A percentile compares a stretch with the other conserved stretches of the same genome.
phyloP scores from a whole-genome alignment of 106 monocot genomes.

The Cymbidium sinense region DNA sequence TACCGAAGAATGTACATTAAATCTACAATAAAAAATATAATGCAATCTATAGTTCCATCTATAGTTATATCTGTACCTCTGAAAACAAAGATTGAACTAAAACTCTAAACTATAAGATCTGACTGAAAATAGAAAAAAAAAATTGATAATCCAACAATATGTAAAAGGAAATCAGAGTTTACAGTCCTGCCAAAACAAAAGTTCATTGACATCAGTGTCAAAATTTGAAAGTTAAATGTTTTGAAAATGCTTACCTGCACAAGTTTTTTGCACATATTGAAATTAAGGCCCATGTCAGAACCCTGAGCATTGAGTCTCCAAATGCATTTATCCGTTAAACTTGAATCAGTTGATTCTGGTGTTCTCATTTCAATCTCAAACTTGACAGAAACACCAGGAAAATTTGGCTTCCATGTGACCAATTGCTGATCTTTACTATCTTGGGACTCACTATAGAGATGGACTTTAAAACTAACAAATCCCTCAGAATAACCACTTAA shows the following conservation, averaged over 20 bases:
- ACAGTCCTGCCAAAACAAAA: background rate
- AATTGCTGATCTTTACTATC: slow-evolving; percentile 22
- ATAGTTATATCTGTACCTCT: background rate
- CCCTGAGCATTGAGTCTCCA: slow-evolving; percentile 15
- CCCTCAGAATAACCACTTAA: slow-evolving; percentile 35
- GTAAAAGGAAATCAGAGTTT: background rate
- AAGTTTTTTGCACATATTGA: slow-evolving; percentile 65
- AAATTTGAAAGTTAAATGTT: background rate
- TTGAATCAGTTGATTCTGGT: slow-evolving; percentile 11
- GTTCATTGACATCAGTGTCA: background rate
- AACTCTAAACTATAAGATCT: too few relatives aligned
- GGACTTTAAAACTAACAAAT: slow-evolving; percentile 28
- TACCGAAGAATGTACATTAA: background rate
- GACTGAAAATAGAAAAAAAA: background rate
- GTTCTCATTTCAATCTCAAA: slow-evolving; percentile 40
- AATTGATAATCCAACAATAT: background rate
- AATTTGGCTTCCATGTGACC: slow-evolving; percentile 39
- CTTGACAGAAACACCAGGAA: slow-evolving; percentile 37
- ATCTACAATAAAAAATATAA: background rate
- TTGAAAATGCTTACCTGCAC: slow-evolving; percentile 38
- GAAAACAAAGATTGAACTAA: background rate
- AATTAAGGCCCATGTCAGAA: slow-evolving; percentile 44
- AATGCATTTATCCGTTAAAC: slow-evolving; percentile 7
- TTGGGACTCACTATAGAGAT: slow-evolving; percentile 10
- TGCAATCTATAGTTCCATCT: background rate